Percentiles rank a stretch among this genome's conserved stretches.
These are phyloP conservation scores for Grigorovia transvaalensis DNA, from an alignment of 805 yeast genomes.

Conservation along the genomic window DNA sequence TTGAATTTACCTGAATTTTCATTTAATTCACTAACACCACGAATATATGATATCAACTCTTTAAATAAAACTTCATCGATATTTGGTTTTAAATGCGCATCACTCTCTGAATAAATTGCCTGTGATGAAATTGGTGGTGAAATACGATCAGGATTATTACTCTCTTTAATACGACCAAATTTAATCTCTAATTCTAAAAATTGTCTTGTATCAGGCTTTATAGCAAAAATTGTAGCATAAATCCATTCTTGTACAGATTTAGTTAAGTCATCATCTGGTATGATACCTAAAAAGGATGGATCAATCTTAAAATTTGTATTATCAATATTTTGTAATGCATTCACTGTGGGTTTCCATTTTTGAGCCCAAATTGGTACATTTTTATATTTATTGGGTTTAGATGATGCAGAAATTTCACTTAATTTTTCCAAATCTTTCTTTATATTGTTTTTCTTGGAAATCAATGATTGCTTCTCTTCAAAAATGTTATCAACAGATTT, in stretches of 20 bases:
- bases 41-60: conserved; percentile 44
- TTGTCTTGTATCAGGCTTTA: conserved; percentile 42
- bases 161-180: conserved; percentile 61
- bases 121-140: conserved; percentile 61
- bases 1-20: conserved; percentile 47
- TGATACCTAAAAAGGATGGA: conserved; percentile 49
- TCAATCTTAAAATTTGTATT: conserved; percentile 27
- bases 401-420: conserved; percentile 20
- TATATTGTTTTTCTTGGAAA: conserved; percentile 25
- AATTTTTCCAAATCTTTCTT: conserved; percentile 25
- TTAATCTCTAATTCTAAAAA: conserved; percentile 66
- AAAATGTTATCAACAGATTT: conserved; percentile 18
- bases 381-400: conserved; percentile 52
- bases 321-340: conserved; percentile 25
- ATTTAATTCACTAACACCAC: conserved; percentile 41
- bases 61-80: conserved; percentile 53
- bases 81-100: conserved; percentile 53
- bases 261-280: conserved; percentile 68
- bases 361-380: conserved; percentile 79
- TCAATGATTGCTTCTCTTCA: conserved; percentile 23
- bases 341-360: conserved; percentile 46
- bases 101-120: conserved; percentile 47
- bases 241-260: conserved; percentile 83
- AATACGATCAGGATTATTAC: conserved; percentile 49
- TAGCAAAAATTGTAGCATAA: conserved; percentile 65